These are phyloP conservation scores for Tausonia pullulans DNA, from an alignment of 1,284 basidiomycete species.

Conservation along the genomic window DNA sequence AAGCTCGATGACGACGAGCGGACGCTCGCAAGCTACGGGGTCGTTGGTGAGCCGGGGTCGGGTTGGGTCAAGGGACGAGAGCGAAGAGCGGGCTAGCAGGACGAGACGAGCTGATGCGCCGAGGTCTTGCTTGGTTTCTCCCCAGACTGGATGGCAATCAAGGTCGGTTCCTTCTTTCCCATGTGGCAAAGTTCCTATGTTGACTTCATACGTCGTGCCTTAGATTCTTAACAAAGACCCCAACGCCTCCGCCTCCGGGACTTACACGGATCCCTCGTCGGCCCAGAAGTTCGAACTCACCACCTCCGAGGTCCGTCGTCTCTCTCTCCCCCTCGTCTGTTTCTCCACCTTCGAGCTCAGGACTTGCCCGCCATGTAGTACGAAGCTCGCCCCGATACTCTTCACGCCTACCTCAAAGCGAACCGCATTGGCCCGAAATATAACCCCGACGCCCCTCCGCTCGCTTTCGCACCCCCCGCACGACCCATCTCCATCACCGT, in stretches of 20 bases:
- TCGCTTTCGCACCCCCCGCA: slow-evolving; percentile 17
- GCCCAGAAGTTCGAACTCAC: slow-evolving; percentile 90
- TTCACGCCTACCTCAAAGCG: slow-evolving; percentile 78
- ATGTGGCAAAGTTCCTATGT: not conserved
- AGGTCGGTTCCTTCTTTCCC: slow-evolving; percentile 39
- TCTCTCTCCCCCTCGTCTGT: not conserved
- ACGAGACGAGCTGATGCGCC: slow-evolving; percentile 46
- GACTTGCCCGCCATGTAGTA: not conserved
- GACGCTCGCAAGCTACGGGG: slow-evolving; percentile 60
- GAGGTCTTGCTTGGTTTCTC: not conserved
- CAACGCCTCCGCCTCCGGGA: slow-evolving; percentile 35
- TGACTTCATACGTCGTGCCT: not conserved
- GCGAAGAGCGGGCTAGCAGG: too few relatives aligned
- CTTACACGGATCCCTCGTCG: slow-evolving; percentile 69
- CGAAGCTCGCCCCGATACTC: slow-evolving; percentile 54
- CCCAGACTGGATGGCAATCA: slow-evolving; percentile 40
- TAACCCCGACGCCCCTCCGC: slow-evolving; percentile 39
- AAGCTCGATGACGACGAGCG: slow-evolving; percentile 53
- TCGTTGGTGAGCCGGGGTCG: slow-evolving; percentile 30
- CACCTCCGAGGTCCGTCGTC: slow-evolving; percentile 50
- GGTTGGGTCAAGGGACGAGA: not conserved
- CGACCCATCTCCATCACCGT: slow-evolving; percentile 29
- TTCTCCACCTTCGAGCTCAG: not conserved
- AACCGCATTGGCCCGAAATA: slow-evolving; percentile 78
- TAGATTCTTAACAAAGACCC: slow-evolving; percentile 73